phyloP scores from a whole-genome alignment of 2,329 filamentous ascomycete genomes.

The Penicillium sp. region DNA sequence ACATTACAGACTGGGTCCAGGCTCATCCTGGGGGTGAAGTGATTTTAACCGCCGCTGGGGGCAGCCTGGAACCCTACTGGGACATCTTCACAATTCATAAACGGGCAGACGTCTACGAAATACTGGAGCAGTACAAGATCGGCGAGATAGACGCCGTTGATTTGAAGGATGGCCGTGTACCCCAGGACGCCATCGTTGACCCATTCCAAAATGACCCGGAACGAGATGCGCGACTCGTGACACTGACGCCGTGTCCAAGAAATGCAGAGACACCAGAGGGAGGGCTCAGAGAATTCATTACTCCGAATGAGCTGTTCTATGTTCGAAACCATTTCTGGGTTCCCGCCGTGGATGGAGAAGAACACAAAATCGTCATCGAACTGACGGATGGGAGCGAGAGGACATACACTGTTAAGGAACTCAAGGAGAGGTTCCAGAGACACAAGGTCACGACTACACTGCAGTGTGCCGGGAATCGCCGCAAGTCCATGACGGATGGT shows the following conservation, averaged over 20 bases:
- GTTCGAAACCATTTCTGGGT: constrained; percentile 71
- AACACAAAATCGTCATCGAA: constrained; percentile 61
- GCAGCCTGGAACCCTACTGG: constrained; percentile 71
- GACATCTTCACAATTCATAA: constrained; percentile 74
- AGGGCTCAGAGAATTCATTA: constrained; percentile 60
- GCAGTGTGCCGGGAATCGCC: constrained; percentile 67
- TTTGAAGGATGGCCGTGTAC: constrained; percentile 62
- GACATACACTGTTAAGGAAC: constrained; percentile 61
- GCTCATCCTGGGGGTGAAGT: constrained; percentile 72
- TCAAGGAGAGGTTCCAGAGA: constrained; percentile 59
- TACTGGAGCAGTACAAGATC: constrained; percentile 68
- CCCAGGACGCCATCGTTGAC: constrained; percentile 46
- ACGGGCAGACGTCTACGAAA: constrained; percentile 67
- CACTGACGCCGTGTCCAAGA: constrained; percentile 61
- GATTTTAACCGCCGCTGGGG: constrained; percentile 69
- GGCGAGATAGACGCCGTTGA: constrained; percentile 66
- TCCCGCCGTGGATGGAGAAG: constrained; percentile 51
- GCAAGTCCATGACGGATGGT: constrained; percentile 63
- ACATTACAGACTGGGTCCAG: constrained; percentile 72
- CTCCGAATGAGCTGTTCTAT: constrained; percentile 63
- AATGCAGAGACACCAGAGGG: constrained; percentile 66
- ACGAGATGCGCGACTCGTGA: constrained; percentile 59
- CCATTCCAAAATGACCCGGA: constrained; percentile 12
- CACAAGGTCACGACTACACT: constrained; percentile 62
- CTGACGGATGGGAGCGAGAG: constrained; percentile 60